Conservation (phyloP, 345 rosid species). For the Mallotus nudiflorus region DNA sequence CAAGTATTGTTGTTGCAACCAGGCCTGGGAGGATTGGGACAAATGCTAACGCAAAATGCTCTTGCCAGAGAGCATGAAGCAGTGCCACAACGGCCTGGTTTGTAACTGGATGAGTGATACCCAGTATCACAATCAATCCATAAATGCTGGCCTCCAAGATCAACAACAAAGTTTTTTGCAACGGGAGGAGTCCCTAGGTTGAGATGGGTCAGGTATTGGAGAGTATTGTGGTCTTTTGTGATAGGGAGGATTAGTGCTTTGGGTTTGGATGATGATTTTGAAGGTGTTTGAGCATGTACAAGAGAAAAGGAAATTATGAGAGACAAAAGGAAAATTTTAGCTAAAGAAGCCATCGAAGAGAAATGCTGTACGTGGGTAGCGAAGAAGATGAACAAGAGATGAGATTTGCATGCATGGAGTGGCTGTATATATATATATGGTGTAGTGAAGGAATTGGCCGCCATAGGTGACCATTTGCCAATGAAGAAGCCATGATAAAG, state of each 20-base stretch:
- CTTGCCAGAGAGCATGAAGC: slow-evolving; percentile 15
- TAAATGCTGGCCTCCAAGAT: slow-evolving; percentile 13
- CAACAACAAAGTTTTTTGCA: neutral
- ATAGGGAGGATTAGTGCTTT: slow-evolving; percentile 30
- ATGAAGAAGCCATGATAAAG: too few relatives aligned
- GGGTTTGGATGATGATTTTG: slow-evolving; percentile 13
- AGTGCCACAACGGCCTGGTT: slow-evolving; percentile 10
- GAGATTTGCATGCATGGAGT: too few relatives aligned
- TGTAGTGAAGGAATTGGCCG: too few relatives aligned
- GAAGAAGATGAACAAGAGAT: too few relatives aligned
- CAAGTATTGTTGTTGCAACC: slow-evolving; percentile 25
- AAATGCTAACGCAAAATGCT: slow-evolving; percentile 1
- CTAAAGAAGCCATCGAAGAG: neutral
- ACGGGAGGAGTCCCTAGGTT: slow-evolving; percentile 20
- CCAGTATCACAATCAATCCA: slow-evolving; percentile 11
- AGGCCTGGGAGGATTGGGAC: neutral
- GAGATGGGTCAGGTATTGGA: slow-evolving; percentile 24
- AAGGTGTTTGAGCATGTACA: slow-evolving; percentile 13
- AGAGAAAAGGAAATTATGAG: neutral
- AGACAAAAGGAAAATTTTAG: neutral
- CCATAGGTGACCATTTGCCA: too few relatives aligned
- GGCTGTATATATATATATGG: too few relatives aligned
- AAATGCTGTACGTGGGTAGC: too few relatives aligned
- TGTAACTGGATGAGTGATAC: slow-evolving; percentile 16
- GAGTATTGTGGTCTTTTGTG: slow-evolving; percentile 22